phyloP scores from a whole-genome alignment of 257 asterid genomes.

The Przewalskia tangutica region DNA sequence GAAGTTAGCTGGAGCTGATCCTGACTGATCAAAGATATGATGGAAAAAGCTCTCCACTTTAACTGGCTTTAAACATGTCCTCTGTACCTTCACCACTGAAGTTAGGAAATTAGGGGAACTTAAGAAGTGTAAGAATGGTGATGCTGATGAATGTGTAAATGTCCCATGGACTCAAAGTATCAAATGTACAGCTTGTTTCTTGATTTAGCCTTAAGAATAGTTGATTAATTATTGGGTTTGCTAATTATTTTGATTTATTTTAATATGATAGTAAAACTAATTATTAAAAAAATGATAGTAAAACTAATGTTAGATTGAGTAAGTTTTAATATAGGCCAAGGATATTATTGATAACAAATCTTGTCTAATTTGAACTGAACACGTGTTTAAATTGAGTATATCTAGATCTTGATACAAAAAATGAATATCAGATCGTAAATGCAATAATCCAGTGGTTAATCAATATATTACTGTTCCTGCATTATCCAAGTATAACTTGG shows the following conservation, averaged over 20 bases:
- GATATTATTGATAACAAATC: not conserved
- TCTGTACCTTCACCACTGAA: not conserved
- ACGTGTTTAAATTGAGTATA: not conserved
- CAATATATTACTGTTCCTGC: not conserved
- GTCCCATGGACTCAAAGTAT: not conserved
- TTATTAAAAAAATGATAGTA: not conserved
- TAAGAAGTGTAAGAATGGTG: not conserved
- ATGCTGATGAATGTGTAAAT: not conserved
- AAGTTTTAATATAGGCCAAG: not conserved
- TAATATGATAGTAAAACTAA: not conserved
- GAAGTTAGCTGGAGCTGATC: not conserved
- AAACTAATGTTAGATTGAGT: not conserved
- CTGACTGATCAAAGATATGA: not conserved
- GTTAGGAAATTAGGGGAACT: not conserved
- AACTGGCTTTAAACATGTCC: not conserved
- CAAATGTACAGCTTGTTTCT: not conserved
- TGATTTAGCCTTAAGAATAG: not conserved
- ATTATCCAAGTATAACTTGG: not conserved
- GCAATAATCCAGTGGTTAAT: not conserved
- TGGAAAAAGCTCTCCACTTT: not conserved
- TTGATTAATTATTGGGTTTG: not conserved
- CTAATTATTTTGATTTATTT: not conserved
- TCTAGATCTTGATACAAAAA: not conserved
- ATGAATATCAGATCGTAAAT: not conserved
- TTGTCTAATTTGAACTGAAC: not conserved